Evolutionary conservation across 2,329 filamentous ascomycete species (phyloP), one percentile per base, ranked within the genome.

Genomic region (Furcasterigmium sp.): DNA sequence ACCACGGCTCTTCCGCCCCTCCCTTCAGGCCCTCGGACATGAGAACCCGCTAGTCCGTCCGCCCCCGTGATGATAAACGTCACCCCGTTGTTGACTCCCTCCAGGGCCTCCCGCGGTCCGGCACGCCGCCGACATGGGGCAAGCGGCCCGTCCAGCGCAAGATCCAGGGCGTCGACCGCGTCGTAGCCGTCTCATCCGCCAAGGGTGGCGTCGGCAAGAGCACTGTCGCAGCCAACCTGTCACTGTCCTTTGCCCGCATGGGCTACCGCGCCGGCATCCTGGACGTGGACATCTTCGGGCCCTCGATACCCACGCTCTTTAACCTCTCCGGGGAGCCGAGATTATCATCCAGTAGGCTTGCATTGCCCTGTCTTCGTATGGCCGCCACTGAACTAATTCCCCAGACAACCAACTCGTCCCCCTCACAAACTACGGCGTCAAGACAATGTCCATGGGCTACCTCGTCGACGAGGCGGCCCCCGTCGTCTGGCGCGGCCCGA

Each of bases 391-490:
- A n/a, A n/a, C n/a, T n/a, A n/a, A n/a, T n/a, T n/a, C n/a, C n/a
- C 4, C 49, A 87, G 80, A 85, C 53, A 90, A 91, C 56, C 84
- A 90, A 55, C 76, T 98, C 4, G 58, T 97, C 2, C 93, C 93
- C 0, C 68, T 98, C 19, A 90, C 87, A 18, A 95, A 95, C 59
- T 97, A 97, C 69, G 93, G 93, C 32, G 78, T 98, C 44, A 94
- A 94, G 65, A 94, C 90, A 43, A 98, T 98, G 93, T 96, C 91
- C 0, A 97, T 98, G 87, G 93, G 93, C 39, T 97, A 95, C 52
- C 76, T 98, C 1, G 82, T 95, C 2, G 80, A 79, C 17, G 84
- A 89, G 51, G 76, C 82, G 10, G 85, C 87, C 5, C 88, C 91
- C 0, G 85, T 98, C 14, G 91, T 93, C 25, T 98, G 93, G 93